phyloP scores from a whole-genome alignment of 768 basidiomycete species.

The Clavaria fumosa region DNA sequence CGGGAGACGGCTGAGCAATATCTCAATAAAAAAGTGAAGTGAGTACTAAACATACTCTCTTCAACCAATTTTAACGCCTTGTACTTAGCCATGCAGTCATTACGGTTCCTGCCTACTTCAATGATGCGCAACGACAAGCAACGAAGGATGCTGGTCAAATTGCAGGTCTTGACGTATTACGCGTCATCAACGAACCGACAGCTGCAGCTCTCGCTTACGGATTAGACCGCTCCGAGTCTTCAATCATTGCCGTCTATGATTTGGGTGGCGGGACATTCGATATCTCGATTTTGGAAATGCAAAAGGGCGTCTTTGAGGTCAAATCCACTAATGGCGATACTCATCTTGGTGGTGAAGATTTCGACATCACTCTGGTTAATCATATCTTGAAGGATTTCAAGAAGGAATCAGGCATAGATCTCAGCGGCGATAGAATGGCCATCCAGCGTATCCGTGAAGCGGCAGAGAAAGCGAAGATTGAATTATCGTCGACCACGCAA shows the following conservation, averaged over 20 bases:
- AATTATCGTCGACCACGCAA: slow-evolving; percentile 85
- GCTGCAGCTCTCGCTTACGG: slow-evolving; percentile 98
- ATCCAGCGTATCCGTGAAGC: slow-evolving; percentile 99
- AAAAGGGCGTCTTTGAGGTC: slow-evolving; percentile 98
- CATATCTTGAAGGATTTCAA: slow-evolving; percentile 85
- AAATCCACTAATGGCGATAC: slow-evolving; percentile 99
- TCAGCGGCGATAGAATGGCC: slow-evolving; percentile 82
- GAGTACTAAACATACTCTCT: slow-evolving; percentile 24
- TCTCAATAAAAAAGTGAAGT: slow-evolving; percentile 89
- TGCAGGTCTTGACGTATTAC: slow-evolving; percentile 91
- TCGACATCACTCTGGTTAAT: slow-evolving; percentile 82
- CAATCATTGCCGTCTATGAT: slow-evolving; percentile 95
- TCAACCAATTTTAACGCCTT: slow-evolving; percentile 3
- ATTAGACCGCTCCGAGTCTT: slow-evolving; percentile 73
- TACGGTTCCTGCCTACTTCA: slow-evolving; percentile 98
- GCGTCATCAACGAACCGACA: slow-evolving; percentile 98
- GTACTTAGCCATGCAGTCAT: slow-evolving; percentile 62
- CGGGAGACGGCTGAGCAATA: slow-evolving; percentile 89
- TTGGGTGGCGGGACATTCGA: slow-evolving; percentile 97
- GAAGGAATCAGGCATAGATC: slow-evolving; percentile 75
- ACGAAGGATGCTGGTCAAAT: slow-evolving; percentile 97
- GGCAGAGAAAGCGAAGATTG: slow-evolving; percentile 98
- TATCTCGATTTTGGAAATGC: slow-evolving; percentile 99
- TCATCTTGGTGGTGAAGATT: slow-evolving; percentile 92
- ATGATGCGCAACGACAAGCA: slow-evolving; percentile 97